A percentile compares a stretch with the other conserved stretches of the same genome.
Evolutionary conservation across 805 yeast genomes (phyloP).

Genomic region (Wickerhamiella kurtzmanii): DNA sequence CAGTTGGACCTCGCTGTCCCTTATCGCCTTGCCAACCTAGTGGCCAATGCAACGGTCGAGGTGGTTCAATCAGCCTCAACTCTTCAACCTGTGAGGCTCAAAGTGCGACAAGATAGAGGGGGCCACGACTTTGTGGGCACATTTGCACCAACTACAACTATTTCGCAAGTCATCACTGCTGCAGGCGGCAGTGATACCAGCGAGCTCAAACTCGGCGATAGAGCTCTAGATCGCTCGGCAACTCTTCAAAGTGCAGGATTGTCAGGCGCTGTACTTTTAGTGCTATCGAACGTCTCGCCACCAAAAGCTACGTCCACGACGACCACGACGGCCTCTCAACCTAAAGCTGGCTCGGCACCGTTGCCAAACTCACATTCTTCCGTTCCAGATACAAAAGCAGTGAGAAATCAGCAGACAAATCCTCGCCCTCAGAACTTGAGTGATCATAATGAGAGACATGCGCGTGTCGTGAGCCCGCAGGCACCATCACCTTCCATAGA

Average conservation of each 20-base stretch:
- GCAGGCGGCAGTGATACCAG: conserved; percentile 3
- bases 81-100: conserved; percentile 9
- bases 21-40: conserved; percentile 15
- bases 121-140: conserved; percentile 14
- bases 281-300: neutral
- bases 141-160: conserved; percentile 4
- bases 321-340: no score
- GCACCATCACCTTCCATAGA: neutral
- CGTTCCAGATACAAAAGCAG: no score
- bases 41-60: conserved; percentile 15
- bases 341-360: no score
- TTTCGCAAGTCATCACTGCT: conserved; percentile 5
- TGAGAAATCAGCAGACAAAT: no score
- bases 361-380: neutral
- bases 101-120: conserved; percentile 9
- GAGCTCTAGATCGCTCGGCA: neutral
- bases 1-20: conserved; percentile 16
- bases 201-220: conserved; percentile 1
- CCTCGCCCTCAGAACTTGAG: no score
- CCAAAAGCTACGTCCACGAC: neutral
- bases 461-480: neutral
- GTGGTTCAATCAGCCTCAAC: conserved; percentile 2
- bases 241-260: neutral
- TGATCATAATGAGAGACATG: neutral
- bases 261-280: neutral